These are phyloP conservation scores for Plasmopara muralis DNA, from an alignment of 352 stramenopile species.

Conservation along the genomic window DNA sequence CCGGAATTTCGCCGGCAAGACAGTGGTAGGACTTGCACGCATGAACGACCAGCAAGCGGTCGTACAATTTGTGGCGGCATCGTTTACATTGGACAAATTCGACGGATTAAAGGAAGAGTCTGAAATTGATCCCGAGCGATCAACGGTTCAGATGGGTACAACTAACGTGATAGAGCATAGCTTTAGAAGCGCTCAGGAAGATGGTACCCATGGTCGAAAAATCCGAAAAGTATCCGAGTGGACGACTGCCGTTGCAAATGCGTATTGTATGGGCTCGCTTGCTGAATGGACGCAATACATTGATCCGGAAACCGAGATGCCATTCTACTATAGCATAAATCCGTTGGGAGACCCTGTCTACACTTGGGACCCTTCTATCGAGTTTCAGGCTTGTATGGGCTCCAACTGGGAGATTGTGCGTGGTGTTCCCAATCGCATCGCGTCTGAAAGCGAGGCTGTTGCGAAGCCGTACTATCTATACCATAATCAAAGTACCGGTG, in stretches of 20 bases:
- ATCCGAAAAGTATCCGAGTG: slow-evolving; percentile 38
- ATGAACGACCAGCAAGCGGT: slow-evolving; percentile 55
- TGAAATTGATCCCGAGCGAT: slow-evolving; percentile 1
- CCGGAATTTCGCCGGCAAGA: slow-evolving; percentile 79
- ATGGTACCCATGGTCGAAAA: slow-evolving; percentile 8
- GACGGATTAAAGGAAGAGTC: slow-evolving; percentile 11
- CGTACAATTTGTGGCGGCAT: slow-evolving; percentile 52
- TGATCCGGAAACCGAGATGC: slow-evolving; percentile 38
- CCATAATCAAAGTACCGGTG: slow-evolving; percentile 47
- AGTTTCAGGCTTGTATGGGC: slow-evolving; percentile 62
- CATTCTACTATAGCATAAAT: slow-evolving; percentile 38
- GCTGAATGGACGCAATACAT: slow-evolving; percentile 77
- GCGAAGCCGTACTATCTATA: slow-evolving; percentile 51
- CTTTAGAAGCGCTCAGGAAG: slow-evolving; percentile 6
- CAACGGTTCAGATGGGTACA: too few relatives aligned
- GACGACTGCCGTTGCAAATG: slow-evolving; percentile 26
- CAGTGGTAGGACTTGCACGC: slow-evolving; percentile 61
- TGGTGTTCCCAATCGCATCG: slow-evolving; percentile 11
- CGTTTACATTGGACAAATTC: slow-evolving; percentile 49
- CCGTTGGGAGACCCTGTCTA: slow-evolving; percentile 13
- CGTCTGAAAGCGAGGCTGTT: slow-evolving; percentile 3
- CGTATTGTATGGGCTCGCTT: slow-evolving; percentile 49
- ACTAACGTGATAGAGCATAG: neutral
- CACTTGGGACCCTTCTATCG: slow-evolving; percentile 58
- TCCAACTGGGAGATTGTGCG: slow-evolving; percentile 55